phyloP scores from a whole-genome alignment of 192 early-diverging fungal species.

The Podila minutissima region DNA sequence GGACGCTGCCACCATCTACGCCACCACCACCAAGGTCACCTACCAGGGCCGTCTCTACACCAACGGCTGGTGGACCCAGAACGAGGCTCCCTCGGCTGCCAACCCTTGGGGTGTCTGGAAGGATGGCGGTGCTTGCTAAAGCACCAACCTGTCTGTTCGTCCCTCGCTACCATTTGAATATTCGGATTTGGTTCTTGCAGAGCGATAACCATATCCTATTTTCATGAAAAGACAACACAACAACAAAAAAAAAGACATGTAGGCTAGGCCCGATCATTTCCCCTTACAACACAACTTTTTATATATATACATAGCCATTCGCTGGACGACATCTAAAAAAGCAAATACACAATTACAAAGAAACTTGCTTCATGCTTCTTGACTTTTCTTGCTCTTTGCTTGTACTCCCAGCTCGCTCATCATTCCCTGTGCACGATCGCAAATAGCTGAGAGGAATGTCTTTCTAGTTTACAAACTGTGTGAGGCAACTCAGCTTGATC shows the following conservation, averaged over 20 bases:
- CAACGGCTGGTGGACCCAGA: conserved; percentile 50
- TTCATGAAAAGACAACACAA: not conserved
- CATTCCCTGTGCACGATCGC: no score
- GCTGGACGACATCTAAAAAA: not conserved
- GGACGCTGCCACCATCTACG: conserved; percentile 23
- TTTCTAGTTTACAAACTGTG: no score
- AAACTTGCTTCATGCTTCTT: no score
- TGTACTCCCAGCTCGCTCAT: no score
- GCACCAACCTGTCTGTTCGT: not conserved
- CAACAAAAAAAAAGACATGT: not conserved
- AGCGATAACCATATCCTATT: not conserved
- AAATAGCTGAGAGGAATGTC: no score
- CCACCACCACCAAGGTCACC: conserved; percentile 39
- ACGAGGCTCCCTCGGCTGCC: conserved; percentile 23
- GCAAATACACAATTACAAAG: no score
- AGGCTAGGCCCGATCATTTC: not conserved
- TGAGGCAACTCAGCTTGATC: no score
- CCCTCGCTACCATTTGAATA: not conserved
- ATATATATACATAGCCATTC: not conserved
- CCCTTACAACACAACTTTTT: not conserved
- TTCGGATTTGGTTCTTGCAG: not conserved
- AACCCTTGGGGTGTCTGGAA: conserved; percentile 38
- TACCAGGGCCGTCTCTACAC: conserved; percentile 37
- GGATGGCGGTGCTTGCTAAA: conserved; percentile 50
- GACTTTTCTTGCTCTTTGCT: no score